These are phyloP conservation scores for Aspergillus spinulosporus DNA, from an alignment of 2,329 filamentous ascomycete species.

Conservation along the genomic window DNA sequence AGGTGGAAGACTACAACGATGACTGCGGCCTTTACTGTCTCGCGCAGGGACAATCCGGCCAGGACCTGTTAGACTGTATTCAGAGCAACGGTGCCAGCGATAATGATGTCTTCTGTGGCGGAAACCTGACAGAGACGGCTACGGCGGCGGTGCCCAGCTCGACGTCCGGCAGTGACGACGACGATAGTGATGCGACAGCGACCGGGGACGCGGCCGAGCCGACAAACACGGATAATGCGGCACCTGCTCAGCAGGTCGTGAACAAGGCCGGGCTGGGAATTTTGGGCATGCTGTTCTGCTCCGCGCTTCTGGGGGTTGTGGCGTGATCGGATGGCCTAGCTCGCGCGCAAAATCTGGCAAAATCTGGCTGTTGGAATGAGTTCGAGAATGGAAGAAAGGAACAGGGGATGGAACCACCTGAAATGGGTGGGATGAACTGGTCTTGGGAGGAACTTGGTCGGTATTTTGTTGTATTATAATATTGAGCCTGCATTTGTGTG, in stretches of 20 bases:
- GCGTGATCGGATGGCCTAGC: constrained; percentile 5
- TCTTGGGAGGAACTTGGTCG: not conserved
- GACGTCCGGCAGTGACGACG: constrained; percentile 16
- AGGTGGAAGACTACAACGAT: constrained; percentile 49
- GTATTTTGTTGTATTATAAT: not conserved
- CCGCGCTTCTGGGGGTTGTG: constrained; percentile 30
- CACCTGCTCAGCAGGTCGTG: constrained; percentile 22
- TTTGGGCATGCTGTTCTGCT: constrained; percentile 34
- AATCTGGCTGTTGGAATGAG: no score
- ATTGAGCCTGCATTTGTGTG: not conserved
- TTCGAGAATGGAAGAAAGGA: no score
- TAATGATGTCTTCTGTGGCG: constrained; percentile 49
- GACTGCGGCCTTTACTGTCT: constrained; percentile 56
- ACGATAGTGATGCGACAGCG: constrained; percentile 17
- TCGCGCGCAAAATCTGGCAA: no score
- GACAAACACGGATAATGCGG: constrained; percentile 8
- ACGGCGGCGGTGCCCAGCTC: constrained; percentile 35
- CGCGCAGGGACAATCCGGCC: constrained; percentile 42
- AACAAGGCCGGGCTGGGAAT: constrained; percentile 34
- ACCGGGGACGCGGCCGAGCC: constrained; percentile 12
- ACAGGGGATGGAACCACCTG: no score
- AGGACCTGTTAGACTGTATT: constrained; percentile 43
- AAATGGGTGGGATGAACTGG: not conserved
- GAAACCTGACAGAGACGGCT: constrained; percentile 43
- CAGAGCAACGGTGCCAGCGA: constrained; percentile 40